Evolutionary conservation across 495 filamentous ascomycete species (phyloP), one percentile per base, ranked within the genome.

Genomic region (Umbilicaria muhlenbergii): DNA sequence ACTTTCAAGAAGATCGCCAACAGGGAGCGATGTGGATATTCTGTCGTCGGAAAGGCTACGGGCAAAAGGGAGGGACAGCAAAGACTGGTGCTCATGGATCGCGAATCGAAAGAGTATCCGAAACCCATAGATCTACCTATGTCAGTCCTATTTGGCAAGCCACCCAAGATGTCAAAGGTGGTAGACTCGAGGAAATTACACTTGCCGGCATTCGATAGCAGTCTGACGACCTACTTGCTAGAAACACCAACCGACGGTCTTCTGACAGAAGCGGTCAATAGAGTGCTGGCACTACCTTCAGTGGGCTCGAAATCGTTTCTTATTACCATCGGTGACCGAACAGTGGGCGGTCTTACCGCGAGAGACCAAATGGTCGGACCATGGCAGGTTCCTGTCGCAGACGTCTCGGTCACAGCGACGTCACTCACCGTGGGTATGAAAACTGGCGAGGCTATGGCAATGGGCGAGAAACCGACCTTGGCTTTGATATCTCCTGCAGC

Each of bases 261-360:
- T 4, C 57, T 96, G 6, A 63, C 67, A 28, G 77, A 86, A 52
- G 86, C 91, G 14, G 71, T 86, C 2, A 73, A 82, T 50, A 67
- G 86, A 47, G 84, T 96, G 2, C 75, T 98, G 37, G 73, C 71
- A 40, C 69, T 98, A 38, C 91, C 91, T 11, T 70, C 86, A 17
- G 91, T 96, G 16, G 91, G 85, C 8, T 94, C 87, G 13, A 96
- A 96, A 64, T 86, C 81, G 7, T 98, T 96, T 69, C 70, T 98
- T 11, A 95, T 98, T 53, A 95, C 91, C 2, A 98, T 96, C 53
- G 86, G 81, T 33, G 91, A 96, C 54, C 75, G 92, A 32, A 84
- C 81, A 35, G 91, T 95, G 35, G 86, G 86, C 44, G 91, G 91
- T 38, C 74, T 95, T 32, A 86, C 83, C 18, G 77, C 81, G 15